Base-by-base conservation (phyloP, 495 filamentous ascomycete genomes). In the Letharia columbiana region DNA sequence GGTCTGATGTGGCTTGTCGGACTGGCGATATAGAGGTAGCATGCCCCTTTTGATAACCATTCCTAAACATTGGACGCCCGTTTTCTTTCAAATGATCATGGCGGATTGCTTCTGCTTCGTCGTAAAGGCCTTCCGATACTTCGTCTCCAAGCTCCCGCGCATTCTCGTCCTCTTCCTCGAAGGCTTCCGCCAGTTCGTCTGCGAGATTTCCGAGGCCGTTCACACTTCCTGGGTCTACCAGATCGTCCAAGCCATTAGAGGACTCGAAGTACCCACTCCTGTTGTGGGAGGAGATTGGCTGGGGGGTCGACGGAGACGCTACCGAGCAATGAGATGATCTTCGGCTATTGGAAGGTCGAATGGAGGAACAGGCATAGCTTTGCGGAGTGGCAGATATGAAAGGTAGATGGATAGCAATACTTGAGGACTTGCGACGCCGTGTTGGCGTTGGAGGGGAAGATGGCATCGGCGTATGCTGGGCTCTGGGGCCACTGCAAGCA, bases 191-290 rank as follows among this genome's bases (percentile, higher is more conserved):
- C 37, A 89, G 76, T 70, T 94, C 90, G 69, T 96, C 91, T 17
- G 92, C 91, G 23, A 97, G 77, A 68, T 89, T 95, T 44, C 91
- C 91, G 28, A 94, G 76, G 1, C 90, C 90, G 42, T 86, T 86
- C 6, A 40, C n/a, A 39, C 13, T 28, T 11, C 41, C 31, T 73
- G 67, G 70, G 35, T 73, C 80, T 65, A 73, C 72, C 71, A 67
- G 73, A 70, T 72, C 71, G 42, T 75, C 75, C 68, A 77, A 80
- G 63, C 79, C 79, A 54, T 73, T 66, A 0, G 59, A 20, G 9
- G 31, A 45, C 20, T 58, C 61, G 39, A 59, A 66, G 45, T 67
- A 56, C 23, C 57, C 68, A 17, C 50, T 39, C 40, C 33, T 20
- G 33, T 50, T 52, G 28, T 61, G 58, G 9, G 69, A 64, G 23